A percentile compares a stretch with the other conserved stretches of the same genome.
Evolutionary conservation across 2,329 filamentous ascomycete species (phyloP).

Genomic region (Chrysosporium queenslandicum): DNA sequence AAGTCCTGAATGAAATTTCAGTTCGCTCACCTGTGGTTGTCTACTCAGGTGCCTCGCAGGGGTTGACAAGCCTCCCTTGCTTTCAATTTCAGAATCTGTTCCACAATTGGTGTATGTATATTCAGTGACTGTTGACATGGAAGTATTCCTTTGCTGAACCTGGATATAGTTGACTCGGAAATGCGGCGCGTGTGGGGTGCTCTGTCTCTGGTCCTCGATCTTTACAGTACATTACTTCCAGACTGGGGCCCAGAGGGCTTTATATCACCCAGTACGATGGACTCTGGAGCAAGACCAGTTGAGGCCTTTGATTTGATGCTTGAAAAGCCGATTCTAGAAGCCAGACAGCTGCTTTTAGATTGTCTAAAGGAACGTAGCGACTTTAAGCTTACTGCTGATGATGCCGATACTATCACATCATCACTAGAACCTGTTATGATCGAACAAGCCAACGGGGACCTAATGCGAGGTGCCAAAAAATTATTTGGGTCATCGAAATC

Average conservation of each 20-base stretch:
- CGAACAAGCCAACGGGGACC: slow-evolving; percentile 17
- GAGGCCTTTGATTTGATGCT: not conserved
- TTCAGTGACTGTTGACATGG: not conserved
- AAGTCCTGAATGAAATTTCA: slow-evolving; percentile 2
- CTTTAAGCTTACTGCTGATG: not conserved
- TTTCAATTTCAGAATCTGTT: slow-evolving; percentile 6
- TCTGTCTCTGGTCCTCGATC: too few species aligned
- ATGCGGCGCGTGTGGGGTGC: not conserved
- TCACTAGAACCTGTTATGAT: slow-evolving; percentile 15
- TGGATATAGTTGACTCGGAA: slow-evolving; percentile 1
- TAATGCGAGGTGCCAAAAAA: slow-evolving; percentile 14
- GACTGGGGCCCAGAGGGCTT: too few species aligned
- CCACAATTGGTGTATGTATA: slow-evolving; percentile 6
- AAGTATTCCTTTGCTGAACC: not conserved
- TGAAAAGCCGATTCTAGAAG: slow-evolving; percentile 6
- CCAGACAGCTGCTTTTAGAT: slow-evolving; percentile 2
- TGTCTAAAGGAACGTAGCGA: not conserved
- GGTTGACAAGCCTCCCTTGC: not conserved
- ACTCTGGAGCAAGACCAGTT: not conserved
- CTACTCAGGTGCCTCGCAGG: not conserved
- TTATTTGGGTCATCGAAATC: slow-evolving; percentile 16
- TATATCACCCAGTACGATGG: too few species aligned
- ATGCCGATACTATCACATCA: slow-evolving; percentile 11
- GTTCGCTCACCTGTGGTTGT: not conserved
- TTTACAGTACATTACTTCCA: too few species aligned